phyloP scores from a whole-genome alignment of 1,139 yeast species.

The Saccharomycopsis crataegensis region DNA sequence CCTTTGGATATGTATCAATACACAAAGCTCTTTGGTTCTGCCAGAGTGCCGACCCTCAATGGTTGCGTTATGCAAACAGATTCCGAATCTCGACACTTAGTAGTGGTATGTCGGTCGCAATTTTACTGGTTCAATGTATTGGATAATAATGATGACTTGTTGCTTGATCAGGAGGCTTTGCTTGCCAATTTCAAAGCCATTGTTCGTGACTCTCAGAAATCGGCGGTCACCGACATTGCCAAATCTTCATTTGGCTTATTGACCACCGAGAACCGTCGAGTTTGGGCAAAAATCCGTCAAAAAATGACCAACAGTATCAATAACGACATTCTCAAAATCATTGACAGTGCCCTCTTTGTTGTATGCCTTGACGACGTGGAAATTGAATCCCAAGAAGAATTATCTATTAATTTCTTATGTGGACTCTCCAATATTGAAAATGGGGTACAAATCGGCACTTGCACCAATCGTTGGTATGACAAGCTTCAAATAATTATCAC shows the following conservation, averaged over 20 bases:
- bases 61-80: constrained; percentile 88
- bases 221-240: constrained; percentile 60
- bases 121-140: constrained; percentile 92
- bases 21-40: constrained; percentile 75
- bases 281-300: constrained; percentile 69
- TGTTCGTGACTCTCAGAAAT: constrained; percentile 58
- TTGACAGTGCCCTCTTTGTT: constrained; percentile 76
- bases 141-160: constrained; percentile 60
- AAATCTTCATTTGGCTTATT: constrained; percentile 81
- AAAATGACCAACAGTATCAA: constrained; percentile 42
- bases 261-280: constrained; percentile 79
- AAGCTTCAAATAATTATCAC: constrained; percentile 84
- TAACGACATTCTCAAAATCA: constrained; percentile 60
- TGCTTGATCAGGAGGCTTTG: constrained; percentile 67
- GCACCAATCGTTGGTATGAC: constrained; percentile 94
- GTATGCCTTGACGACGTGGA: constrained; percentile 76
- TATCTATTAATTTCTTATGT: constrained; percentile 79
- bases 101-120: constrained; percentile 80
- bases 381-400: constrained; percentile 56
- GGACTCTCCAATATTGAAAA: constrained; percentile 73
- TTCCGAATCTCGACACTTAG: constrained; percentile 65
- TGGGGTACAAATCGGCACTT: constrained; percentile 88
- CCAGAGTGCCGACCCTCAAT: constrained; percentile 70
- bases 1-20: constrained; percentile 88
- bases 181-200: constrained; percentile 70